A percentile compares a stretch with the other conserved stretches of the same genome.
Conservation (phyloP, 2,329 filamentous ascomycete species). For the Trichoderma sp. region DNA sequence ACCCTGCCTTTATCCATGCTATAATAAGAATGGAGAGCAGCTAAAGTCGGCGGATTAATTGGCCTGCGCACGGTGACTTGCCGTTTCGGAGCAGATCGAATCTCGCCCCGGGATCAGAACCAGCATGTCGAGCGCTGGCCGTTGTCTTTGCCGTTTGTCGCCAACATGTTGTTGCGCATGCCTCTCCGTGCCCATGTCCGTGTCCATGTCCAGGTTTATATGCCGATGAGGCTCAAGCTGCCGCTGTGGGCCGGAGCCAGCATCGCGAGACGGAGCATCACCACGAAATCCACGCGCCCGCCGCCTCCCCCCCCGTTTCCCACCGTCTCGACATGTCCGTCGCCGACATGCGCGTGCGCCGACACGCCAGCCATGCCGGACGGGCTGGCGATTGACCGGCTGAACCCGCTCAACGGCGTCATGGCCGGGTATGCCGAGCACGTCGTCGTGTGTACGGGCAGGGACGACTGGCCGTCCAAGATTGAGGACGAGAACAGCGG, state of each 20-base stretch:
- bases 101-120: neutral
- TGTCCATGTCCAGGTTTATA: neutral
- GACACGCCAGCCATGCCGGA: slow-evolving; percentile 60
- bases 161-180: slow-evolving; percentile 18
- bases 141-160: neutral
- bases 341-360: slow-evolving; percentile 73
- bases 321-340: slow-evolving; percentile 60
- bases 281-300: neutral
- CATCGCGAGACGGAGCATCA: neutral
- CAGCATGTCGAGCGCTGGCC: slow-evolving; percentile 12
- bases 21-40: neutral
- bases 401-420: slow-evolving; percentile 67
- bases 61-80: neutral
- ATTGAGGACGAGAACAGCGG: slow-evolving; percentile 77
- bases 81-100: neutral
- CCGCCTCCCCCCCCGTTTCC: slow-evolving; percentile 35
- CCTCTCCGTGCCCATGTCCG: neutral
- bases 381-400: slow-evolving; percentile 71
- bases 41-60: neutral
- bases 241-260: neutral
- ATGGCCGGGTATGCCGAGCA: slow-evolving; percentile 79
- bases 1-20: neutral
- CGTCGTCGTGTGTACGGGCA: slow-evolving; percentile 77
- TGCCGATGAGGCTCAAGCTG: neutral
- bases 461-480: slow-evolving; percentile 73